phyloP scores from a whole-genome alignment of 805 yeast species.

The Soucietia sequanensis region DNA sequence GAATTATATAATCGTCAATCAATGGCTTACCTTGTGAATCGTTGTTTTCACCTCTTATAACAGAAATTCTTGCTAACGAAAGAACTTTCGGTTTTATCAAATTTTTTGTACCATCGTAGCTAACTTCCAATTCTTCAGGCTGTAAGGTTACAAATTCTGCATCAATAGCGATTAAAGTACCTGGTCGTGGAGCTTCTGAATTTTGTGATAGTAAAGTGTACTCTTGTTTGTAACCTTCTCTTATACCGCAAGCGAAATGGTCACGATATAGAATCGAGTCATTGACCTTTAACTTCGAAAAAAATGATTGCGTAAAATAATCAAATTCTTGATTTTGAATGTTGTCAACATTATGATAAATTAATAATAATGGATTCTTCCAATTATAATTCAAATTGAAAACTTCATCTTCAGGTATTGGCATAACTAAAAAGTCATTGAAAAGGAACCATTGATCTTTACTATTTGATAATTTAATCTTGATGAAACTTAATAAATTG shows the following conservation, averaged over 20 bases:
- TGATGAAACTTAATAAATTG: conserved; percentile 60
- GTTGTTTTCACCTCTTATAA: conserved; percentile 69
- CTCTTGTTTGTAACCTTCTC: conserved; percentile 58
- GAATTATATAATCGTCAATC: conserved; percentile 88
- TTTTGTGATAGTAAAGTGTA: conserved; percentile 63
- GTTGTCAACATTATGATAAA: conserved; percentile 51
- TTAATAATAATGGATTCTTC: conserved; percentile 76
- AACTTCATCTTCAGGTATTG: conserved; percentile 74
- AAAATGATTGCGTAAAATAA: conserved; percentile 26
- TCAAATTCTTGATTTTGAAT: conserved; percentile 40
- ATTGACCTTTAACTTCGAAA: conserved; percentile 40
- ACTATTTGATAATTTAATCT: conserved; percentile 20
- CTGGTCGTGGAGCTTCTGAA: conserved; percentile 67
- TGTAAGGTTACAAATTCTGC: conserved; percentile 90
- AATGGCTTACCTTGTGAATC: conserved; percentile 70
- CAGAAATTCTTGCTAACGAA: conserved; percentile 87
- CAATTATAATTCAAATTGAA: conserved; percentile 69
- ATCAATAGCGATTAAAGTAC: conserved; percentile 85
- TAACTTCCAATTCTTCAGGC: conserved; percentile 77
- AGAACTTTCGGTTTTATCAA: conserved; percentile 72
- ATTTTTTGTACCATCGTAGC: conserved; percentile 66
- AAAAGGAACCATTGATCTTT: conserved; percentile 73
- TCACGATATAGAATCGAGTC: conserved; percentile 70
- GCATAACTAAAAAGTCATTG: conserved; percentile 86
- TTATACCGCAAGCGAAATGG: conserved; percentile 65